Base-by-base conservation (phyloP, 139 green algal species). In the Pedinophyceae sp. region DNA sequence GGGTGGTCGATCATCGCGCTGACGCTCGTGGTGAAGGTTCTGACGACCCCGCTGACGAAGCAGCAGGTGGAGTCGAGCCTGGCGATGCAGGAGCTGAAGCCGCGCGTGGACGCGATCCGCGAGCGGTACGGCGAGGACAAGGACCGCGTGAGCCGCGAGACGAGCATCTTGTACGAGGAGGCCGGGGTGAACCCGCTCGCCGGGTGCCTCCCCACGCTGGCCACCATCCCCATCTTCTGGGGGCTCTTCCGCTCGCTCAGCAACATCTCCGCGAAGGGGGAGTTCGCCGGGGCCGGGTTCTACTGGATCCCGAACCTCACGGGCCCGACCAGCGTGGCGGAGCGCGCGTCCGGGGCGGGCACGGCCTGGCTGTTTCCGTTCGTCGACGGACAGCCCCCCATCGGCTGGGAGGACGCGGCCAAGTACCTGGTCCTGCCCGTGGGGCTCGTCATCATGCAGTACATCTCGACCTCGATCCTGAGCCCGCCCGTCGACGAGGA, bases 361-460 rank as follows among this genome's bases (percentile, higher is more conserved):
- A 78, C 66, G 41, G 62, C 67, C 2, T 94, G 85, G 85, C 69
- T 94, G 48, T 80, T 78, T 30, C 84, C 85, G 2, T 72, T 95
- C 13, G 65, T 79, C 16, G 79, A 96, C 53, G 88, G 88, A 26
- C 61, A 46, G 0, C 90, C 91, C 3, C 87, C 92, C 20, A 79
- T 95, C 22, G 92, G 92, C 2, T 98, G 91, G 92, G 60, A 87
- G 6, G 58, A 73, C 2, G 85, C 84, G 1, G 6, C 2, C 48
- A 57, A 54, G 2, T 99, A 99, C 73, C 75, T 98, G 5, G 67
- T 85, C 10, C 85, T 99, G 54, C 91, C 92, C 10, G 67, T 93
- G 15, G 60, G 90, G 45, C 74, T 98, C 48, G 71, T 82, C 13
- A 48, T 58, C 0, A 59, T 58, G 24, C 80, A 87, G 66, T 88